Base-by-base conservation (phyloP, 1,284 basidiomycete genomes). In the Leccinum glutinopallens region DNA sequence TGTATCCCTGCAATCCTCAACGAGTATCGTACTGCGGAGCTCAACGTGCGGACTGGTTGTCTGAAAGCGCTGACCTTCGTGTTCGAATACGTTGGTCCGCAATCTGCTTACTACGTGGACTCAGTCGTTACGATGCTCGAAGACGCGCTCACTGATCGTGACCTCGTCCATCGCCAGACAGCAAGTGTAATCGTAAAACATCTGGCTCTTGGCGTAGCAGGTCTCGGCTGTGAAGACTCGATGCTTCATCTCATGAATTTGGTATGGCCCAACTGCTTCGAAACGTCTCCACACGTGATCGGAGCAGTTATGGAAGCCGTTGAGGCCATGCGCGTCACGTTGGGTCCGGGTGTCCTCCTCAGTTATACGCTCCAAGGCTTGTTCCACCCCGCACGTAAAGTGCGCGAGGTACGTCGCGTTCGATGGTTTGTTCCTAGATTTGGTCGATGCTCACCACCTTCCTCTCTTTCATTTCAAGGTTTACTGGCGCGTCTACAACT, bases 41-140 rank as follows among this genome's bases (percentile, higher is more conserved):
- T 99, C 67, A 99, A 99, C 77, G 97, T 99, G 55, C 92, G 97
- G 62, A 99, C 97, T n/a, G 97, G 97, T 67, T 99, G 97, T 87
- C 84, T 99, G 67, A 99, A 99, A 78, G 96, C 97, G 1, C 84
- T 99, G 33, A 96, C 96, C 5, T 99, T 98, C 84, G 92, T 99
- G 65, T 99, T 99, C 75, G 97, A 99, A 83, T 99, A 99, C 75
- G 97, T 99, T 72, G 97, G 97, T n/a, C 97, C 98, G 51, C 97
- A 98, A 83, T 96, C 95, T 33, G 97, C 97, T 46, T 97, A 98
- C 81, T 99, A 99, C 77, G 92, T 93, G 73, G 95, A 98, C 79
- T 97, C 94, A 1, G 95, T 98, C 19, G 92, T 98, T 62, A 96
- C 95, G 12, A 96, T 98, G 85, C 87, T 99, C 54, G 97, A 99